Evolutionary conservation across 2,329 filamentous ascomycete genomes (phyloP), one percentile per base, ranked within the genome.

Genomic region (Drechslera avenae): DNA sequence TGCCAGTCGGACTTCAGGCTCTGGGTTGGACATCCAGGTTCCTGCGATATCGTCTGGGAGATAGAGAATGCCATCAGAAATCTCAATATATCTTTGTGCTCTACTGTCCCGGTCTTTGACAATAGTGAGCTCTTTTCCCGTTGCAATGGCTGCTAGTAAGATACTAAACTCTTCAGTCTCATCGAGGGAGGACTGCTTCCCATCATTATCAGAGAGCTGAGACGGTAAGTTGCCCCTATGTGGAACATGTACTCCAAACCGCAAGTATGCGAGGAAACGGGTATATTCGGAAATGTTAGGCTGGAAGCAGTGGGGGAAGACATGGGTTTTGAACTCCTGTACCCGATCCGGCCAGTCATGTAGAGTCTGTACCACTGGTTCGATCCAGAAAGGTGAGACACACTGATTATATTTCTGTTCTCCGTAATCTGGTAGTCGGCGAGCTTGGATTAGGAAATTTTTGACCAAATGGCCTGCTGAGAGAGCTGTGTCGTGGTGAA

Each of bases 1-100:
- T n/a, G 91, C 83, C 18, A 91, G 83, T 21, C 91, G 85, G 44
- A 93, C 86, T 56, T 68, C 66, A 5, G 72, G 66, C 8, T 73
- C 69, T 7, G 59, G 61, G 41, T 73, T 63, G 5, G 66, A 62
- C 35, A 79, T 62, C 52, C 79, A 73, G 3, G 52, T 49, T n/a
- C 66, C 68, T 14, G 78, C 73, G 1, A 73, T 58, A 12, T 55
- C 54, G 23, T 77, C 85, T 79, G 62, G 84, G 77, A 62, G 84
- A 84, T 34, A 79, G 79, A 73, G 83, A 80, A 56, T 49, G 37
- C 64, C 59, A 26, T 61, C 50, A 13, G 60, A 52, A 18, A 73
- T 51, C 14, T 67, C 55, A 13, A 75, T 62, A 3, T 33, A 54
- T 12, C 56, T 57, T 34, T 50, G 54, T 14, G 55, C n/a, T 23